phyloP scores from a whole-genome alignment of 495 filamentous ascomycete species.

The Hypoxylon subgilvum region DNA sequence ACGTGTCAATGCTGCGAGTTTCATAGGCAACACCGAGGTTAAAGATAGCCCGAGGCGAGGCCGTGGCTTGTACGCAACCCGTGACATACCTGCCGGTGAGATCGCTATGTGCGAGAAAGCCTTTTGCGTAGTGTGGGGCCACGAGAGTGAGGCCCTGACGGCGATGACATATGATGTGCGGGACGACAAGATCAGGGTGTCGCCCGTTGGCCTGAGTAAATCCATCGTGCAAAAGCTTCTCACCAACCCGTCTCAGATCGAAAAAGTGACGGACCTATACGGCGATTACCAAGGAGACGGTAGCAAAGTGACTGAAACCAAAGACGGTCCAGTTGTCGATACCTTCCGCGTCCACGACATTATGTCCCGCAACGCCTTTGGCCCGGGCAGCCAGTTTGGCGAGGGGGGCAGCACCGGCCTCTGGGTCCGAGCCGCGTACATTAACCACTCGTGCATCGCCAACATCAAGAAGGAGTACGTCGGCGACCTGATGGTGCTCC shows the following conservation, averaged over 20 bases:
- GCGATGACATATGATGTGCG: conserved; percentile 39
- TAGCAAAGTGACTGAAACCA: not conserved
- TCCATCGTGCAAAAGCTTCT: conserved; percentile 50
- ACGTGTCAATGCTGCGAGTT: conserved; percentile 41
- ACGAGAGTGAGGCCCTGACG: conserved; percentile 22
- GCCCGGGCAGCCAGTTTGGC: conserved; percentile 31
- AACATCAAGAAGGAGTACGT: conserved; percentile 55
- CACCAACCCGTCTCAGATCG: conserved; percentile 49
- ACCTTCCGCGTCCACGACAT: conserved; percentile 48
- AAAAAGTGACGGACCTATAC: conserved; percentile 48
- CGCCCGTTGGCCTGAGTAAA: conserved; percentile 45
- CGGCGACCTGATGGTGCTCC: conserved; percentile 63
- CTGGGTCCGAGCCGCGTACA: conserved; percentile 57
- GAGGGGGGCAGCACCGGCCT: conserved; percentile 48
- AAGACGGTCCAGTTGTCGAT: conserved; percentile 43
- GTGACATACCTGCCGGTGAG: conserved; percentile 54
- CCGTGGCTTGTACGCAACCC: conserved; percentile 55
- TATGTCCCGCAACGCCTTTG: conserved; percentile 46
- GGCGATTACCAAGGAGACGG: conserved; percentile 44
- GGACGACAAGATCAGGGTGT: conserved; percentile 36
- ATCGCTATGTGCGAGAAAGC: conserved; percentile 61
- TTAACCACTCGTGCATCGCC: conserved; percentile 59
- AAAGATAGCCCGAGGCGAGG: conserved; percentile 26
- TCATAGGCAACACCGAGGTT: conserved; percentile 33
- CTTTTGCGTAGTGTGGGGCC: conserved; percentile 44